A percentile compares a stretch with the other conserved stretches of the same genome.
These are phyloP conservation scores for Zoysia pacifica DNA, from an alignment of 176 grass and related monocot genomes.

Conservation along the genomic window DNA sequence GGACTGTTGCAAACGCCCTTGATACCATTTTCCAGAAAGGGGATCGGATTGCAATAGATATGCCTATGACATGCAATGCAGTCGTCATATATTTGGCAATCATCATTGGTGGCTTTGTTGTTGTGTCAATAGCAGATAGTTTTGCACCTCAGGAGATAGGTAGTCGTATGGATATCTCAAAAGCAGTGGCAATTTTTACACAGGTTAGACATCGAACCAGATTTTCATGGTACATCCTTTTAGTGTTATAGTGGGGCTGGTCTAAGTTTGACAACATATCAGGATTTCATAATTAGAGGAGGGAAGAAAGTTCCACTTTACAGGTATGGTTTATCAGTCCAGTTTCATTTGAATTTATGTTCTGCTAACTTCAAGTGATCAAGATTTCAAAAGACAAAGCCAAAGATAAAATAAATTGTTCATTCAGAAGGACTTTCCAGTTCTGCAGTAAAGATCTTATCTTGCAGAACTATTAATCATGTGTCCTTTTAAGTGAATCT, in stretches of 20 bases:
- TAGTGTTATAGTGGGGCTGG: background rate
- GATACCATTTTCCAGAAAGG: conserved; percentile 79
- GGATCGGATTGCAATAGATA: conserved; percentile 86
- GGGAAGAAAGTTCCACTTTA: conserved; percentile 86
- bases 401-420: background rate
- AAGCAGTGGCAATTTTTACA: conserved; percentile 88
- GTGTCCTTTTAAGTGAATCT: background rate
- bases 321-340: conserved; percentile 54
- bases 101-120: conserved; percentile 80
- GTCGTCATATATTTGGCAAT: conserved; percentile 90
- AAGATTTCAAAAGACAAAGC: background rate
- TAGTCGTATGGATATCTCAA: conserved; percentile 65
- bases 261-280: conserved; percentile 42
- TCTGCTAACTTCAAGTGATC: conserved; percentile 15
- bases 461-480: background rate
- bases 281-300: conserved; percentile 96
- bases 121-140: conserved; percentile 97
- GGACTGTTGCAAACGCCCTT: conserved; percentile 73
- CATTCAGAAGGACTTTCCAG: background rate
- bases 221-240: background rate
- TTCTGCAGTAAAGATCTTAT: background rate
- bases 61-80: conserved; percentile 95
- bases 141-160: conserved; percentile 79
- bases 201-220: conserved; percentile 48
- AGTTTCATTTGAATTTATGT: background rate